Evolutionary conservation across 768 basidiomycete species (phyloP).

Genomic region (Pisolithus tinctorius): DNA sequence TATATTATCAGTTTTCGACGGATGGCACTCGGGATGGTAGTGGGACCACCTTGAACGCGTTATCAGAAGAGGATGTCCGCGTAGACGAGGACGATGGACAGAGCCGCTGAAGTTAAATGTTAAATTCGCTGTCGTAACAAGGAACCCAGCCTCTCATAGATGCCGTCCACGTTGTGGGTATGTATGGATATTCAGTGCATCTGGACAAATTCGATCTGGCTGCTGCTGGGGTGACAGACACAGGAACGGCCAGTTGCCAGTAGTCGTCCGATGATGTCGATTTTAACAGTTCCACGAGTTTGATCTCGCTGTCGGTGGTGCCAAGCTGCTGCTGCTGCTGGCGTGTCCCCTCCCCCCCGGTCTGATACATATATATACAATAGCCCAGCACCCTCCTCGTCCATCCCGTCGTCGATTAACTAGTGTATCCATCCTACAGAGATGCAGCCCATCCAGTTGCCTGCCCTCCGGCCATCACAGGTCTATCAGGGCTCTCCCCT

Average conservation of each 20-base stretch:
- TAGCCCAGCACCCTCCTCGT: not conserved
- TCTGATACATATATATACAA: not conserved
- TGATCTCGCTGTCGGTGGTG: too few relatives aligned
- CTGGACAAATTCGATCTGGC: not conserved
- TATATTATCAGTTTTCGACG: too few relatives aligned
- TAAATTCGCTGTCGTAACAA: constrained; percentile 14
- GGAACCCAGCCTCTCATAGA: constrained; percentile 13
- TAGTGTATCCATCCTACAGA: too few relatives aligned
- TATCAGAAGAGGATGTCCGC: too few relatives aligned
- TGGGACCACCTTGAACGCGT: too few relatives aligned
- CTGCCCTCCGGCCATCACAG: not conserved
- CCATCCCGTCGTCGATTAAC: not conserved
- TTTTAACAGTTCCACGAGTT: too few relatives aligned
- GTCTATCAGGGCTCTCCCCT: constrained; percentile 11
- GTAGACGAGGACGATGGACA: not conserved
- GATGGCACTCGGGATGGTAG: too few relatives aligned
- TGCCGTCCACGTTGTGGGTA: constrained; percentile 7
- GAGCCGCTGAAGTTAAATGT: constrained; percentile 22
- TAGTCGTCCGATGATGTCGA: too few relatives aligned
- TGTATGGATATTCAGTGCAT: too few relatives aligned
- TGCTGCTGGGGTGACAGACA: too few relatives aligned
- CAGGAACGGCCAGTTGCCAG: not conserved
- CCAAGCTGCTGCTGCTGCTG: too few relatives aligned
- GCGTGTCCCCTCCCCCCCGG: not conserved
- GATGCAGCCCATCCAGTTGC: not conserved